Conservation (phyloP, 116 monocot genomes). For the Iris pallida region DNA sequence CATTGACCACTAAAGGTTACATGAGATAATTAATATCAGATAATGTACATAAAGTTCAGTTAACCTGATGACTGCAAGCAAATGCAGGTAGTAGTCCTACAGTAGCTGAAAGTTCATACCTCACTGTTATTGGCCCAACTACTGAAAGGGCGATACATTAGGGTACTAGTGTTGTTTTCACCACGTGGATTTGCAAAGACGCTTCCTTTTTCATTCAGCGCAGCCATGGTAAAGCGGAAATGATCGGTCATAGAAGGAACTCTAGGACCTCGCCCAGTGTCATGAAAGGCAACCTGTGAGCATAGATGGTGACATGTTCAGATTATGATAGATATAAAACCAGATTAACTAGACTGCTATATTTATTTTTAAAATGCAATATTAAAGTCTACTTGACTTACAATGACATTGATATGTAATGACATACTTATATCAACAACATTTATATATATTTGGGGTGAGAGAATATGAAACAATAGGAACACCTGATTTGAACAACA, state of each 20-base stretch:
- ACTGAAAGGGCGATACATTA: constrained; percentile 96
- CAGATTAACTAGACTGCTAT: no score
- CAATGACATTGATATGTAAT: no score
- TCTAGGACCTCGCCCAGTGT: constrained; percentile 93
- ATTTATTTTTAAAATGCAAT: no score
- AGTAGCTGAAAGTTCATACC: constrained; percentile 28
- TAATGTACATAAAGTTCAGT: neutral
- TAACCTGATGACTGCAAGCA: neutral
- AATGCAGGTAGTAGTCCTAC: constrained; percentile 5
- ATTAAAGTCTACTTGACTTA: no score
- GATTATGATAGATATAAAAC: no score
- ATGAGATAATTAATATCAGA: constrained; percentile 9
- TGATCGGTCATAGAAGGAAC: constrained; percentile 98
- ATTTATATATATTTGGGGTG: no score
- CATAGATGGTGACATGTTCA: neutral
- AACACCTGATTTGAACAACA: neutral
- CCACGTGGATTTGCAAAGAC: constrained; percentile 95
- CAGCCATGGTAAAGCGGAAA: constrained; percentile 97
- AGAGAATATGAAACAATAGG: no score
- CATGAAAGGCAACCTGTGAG: constrained; percentile 93
- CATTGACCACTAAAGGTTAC: constrained; percentile 84
- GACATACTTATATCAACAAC: no score
- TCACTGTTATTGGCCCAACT: constrained; percentile 99
- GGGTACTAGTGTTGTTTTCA: constrained; percentile 87
- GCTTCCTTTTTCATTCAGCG: constrained; percentile 83